Conservation (phyloP, 176 grass and related monocot species). For the Tillandsia fasciculata region DNA sequence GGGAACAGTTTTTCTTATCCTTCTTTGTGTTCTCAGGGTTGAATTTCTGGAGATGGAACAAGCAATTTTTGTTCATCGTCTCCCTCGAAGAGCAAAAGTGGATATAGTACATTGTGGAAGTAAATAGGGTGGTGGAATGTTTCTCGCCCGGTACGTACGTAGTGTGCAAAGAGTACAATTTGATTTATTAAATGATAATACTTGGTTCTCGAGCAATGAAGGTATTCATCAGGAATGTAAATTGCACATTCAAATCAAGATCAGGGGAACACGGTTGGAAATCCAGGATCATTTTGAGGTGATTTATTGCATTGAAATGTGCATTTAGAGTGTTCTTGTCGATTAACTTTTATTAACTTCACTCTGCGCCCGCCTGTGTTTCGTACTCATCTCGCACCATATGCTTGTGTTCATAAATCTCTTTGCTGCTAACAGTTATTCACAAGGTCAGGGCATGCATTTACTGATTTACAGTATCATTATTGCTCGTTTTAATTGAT, state of each 20-base stretch:
- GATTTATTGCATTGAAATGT: no score
- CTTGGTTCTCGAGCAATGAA: conserved; percentile 12
- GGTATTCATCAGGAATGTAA: conserved; percentile 35
- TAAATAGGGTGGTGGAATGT: not conserved
- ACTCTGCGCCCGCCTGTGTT: no score
- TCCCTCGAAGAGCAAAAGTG: not conserved
- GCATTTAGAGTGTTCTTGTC: no score
- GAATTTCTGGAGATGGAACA: conserved; percentile 28
- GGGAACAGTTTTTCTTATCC: not conserved
- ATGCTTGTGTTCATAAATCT: no score
- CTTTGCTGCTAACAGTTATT: no score
- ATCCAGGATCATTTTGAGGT: no score
- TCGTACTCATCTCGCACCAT: no score
- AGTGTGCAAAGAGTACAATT: conserved; percentile 7
- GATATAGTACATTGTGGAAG: not conserved
- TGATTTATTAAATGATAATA: conserved; percentile 9
- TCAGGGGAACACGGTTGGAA: not conserved
- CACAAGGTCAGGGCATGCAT: no score
- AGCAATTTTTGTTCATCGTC: not conserved
- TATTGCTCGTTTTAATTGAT: no score
- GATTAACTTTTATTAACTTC: no score
- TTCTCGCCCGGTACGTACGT: not conserved
- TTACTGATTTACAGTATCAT: no score
- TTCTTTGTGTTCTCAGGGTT: conserved; percentile 21
- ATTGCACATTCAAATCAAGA: conserved; percentile 38